A percentile compares a stretch with the other conserved stretches of the same genome.
Evolutionary conservation across 257 asterid genomes (phyloP).

Genomic region (Phtheirospermum japonicum): DNA sequence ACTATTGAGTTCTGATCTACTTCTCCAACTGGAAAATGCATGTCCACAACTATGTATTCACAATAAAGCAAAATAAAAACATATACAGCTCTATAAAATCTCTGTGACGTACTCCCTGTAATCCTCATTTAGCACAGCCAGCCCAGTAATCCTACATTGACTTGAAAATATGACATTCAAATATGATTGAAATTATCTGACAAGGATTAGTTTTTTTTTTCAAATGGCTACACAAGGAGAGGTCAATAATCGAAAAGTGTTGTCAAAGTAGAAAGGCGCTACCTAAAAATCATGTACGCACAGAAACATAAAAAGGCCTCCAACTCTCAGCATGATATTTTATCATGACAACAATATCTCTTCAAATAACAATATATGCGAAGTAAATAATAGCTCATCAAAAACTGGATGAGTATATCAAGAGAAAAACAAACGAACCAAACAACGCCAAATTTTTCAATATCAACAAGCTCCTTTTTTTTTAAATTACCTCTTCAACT

Average conservation of each 20-base stretch:
- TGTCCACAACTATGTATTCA: background rate
- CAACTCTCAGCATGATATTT: too few relatives aligned
- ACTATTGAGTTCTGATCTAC: background rate
- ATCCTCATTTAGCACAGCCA: background rate
- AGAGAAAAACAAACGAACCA: slow-evolving; percentile 11
- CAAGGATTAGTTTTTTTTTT: background rate
- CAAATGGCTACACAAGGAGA: background rate
- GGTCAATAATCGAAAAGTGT: background rate
- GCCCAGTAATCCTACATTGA: background rate
- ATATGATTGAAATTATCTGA: background rate
- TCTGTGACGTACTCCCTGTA: background rate
- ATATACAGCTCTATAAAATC: slow-evolving; percentile 5
- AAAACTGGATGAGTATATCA: background rate
- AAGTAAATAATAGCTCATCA: background rate
- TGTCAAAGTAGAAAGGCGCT: too few relatives aligned
- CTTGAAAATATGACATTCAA: background rate
- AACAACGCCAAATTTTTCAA: background rate
- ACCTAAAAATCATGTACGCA: too few relatives aligned
- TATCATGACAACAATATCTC: background rate
- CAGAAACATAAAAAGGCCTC: too few relatives aligned
- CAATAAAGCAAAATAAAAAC: background rate
- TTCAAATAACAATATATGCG: background rate
- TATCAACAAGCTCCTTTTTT: background rate
- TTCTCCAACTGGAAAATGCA: slow-evolving; percentile 1
- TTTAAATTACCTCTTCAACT: slow-evolving; percentile 97